phyloP scores from a whole-genome alignment of 371 early-diverging fungal genomes.

The Synchytrium microbalum region DNA sequence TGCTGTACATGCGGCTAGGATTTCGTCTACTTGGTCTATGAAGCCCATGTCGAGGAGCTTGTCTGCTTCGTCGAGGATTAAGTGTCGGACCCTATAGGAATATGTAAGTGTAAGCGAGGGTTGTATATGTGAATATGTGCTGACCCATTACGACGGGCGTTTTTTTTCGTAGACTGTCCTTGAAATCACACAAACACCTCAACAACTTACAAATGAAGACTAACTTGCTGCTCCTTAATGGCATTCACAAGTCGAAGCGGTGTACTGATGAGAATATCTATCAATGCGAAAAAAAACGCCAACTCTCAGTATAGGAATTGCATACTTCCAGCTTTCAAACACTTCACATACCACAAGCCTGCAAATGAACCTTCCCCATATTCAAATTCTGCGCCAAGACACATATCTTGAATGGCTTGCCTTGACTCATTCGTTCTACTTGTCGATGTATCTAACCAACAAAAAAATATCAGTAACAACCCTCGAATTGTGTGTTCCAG shows the following conservation, averaged over 20 bases:
- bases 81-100: constrained; percentile 42
- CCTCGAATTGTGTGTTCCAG: not conserved
- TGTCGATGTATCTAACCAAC: constrained; percentile 66
- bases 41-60: constrained; percentile 87
- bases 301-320: not conserved
- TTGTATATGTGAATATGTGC: constrained; percentile 41
- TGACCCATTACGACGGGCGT: constrained; percentile 9
- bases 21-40: constrained; percentile 76
- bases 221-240: constrained; percentile 67
- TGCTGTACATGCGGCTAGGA: constrained; percentile 73
- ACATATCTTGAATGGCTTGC: constrained; percentile 61
- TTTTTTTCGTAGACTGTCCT: not conserved
- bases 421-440: constrained; percentile 57
- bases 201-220: constrained; percentile 52
- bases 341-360: constrained; percentile 59
- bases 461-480: not conserved
- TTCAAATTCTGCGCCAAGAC: constrained; percentile 69
- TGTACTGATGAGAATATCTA: constrained; percentile 84
- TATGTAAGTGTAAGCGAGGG: constrained; percentile 17
- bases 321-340: not conserved
- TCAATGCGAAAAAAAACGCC: not conserved
- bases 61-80: constrained; percentile 99
- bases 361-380: constrained; percentile 44
- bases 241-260: constrained; percentile 86
- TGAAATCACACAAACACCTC: constrained; percentile 1